Evolutionary conservation across 2,329 filamentous ascomycete species (phyloP).

Genomic region (Cryphonectria parasitica): DNA sequence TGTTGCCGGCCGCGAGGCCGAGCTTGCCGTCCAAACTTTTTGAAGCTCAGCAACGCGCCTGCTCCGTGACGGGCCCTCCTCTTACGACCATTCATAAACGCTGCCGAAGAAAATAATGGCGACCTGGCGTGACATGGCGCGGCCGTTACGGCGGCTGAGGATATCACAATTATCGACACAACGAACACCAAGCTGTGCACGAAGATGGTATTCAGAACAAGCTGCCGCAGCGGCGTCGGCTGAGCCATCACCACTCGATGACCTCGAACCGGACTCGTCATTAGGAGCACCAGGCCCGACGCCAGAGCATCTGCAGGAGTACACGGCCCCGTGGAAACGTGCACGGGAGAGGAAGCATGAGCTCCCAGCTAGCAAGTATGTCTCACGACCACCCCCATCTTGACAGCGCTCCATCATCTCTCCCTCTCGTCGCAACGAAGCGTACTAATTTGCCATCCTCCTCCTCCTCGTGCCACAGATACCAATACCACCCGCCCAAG

Average conservation of each 20-base stretch:
- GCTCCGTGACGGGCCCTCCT: slow-evolving; percentile 12
- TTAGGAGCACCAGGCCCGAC: slow-evolving; percentile 49
- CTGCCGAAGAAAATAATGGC: slow-evolving; percentile 41
- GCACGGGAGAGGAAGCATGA: slow-evolving; percentile 40
- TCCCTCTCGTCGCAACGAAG: neutral
- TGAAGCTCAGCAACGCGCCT: slow-evolving; percentile 25
- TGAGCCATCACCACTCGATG: slow-evolving; percentile 41
- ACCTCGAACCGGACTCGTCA: slow-evolving; percentile 57
- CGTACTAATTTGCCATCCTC: slow-evolving; percentile 21
- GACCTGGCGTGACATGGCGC: slow-evolving; percentile 46
- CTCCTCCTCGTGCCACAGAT: slow-evolving; percentile 60
- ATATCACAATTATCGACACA: slow-evolving; percentile 19
- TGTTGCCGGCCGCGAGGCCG: slow-evolving; percentile 16
- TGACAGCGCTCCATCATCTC: neutral
- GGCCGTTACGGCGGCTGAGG: slow-evolving; percentile 34
- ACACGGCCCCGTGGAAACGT: slow-evolving; percentile 47
- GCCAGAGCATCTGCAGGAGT: slow-evolving; percentile 42
- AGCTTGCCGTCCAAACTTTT: slow-evolving; percentile 22
- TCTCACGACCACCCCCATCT: slow-evolving; percentile 28
- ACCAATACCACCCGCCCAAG: slow-evolving; percentile 92
- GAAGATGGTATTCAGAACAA: slow-evolving; percentile 53
- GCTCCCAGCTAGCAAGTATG: slow-evolving; percentile 53
- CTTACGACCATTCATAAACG: slow-evolving; percentile 9
- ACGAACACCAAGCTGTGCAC: slow-evolving; percentile 39
- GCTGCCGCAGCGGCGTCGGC: slow-evolving; percentile 39